phyloP scores from a whole-genome alignment of 108 stramenopile species.

The Discostella stelligeroides region DNA sequence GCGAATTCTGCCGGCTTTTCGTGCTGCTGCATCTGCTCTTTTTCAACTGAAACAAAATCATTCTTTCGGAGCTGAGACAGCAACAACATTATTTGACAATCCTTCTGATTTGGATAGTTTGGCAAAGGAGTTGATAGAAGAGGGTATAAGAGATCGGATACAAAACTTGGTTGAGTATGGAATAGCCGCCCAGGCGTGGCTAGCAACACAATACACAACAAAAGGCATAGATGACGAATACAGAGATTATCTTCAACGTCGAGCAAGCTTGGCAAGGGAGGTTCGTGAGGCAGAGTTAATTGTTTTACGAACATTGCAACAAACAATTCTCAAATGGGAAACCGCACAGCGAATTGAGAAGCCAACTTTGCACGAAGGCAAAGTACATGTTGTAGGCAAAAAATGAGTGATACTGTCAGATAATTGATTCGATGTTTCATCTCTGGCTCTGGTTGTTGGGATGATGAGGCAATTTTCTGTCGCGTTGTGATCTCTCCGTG shows the following conservation, averaged over 20 bases:
- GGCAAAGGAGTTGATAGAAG: slow-evolving; percentile 26
- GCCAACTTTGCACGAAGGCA: no score
- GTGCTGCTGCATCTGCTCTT: slow-evolving; percentile 50
- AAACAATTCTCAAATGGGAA: neutral
- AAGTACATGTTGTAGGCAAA: no score
- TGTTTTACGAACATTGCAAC: slow-evolving; percentile 21
- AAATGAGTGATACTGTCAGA: no score
- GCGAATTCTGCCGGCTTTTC: slow-evolving; percentile 33
- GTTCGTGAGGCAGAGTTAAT: slow-evolving; percentile 44
- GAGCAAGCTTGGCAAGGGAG: slow-evolving; percentile 32
- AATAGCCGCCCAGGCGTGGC: slow-evolving; percentile 33
- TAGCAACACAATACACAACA: slow-evolving; percentile 11
- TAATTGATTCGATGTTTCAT: no score
- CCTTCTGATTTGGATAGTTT: slow-evolving; percentile 29
- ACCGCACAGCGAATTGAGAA: no score
- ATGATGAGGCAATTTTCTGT: no score
- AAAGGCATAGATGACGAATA: slow-evolving; percentile 1
- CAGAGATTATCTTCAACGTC: slow-evolving; percentile 12
- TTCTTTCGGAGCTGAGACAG: no score
- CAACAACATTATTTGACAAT: slow-evolving; percentile 28
- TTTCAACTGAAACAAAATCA: slow-evolving; percentile 36
- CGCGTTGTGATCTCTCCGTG: no score
- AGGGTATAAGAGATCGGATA: slow-evolving; percentile 39
- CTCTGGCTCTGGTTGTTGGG: no score
- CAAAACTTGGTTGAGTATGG: slow-evolving; percentile 23